Evolutionary conservation across 306 rosid species (phyloP), one percentile per base, ranked within the genome.

Genomic region (Castanospermum australe): DNA sequence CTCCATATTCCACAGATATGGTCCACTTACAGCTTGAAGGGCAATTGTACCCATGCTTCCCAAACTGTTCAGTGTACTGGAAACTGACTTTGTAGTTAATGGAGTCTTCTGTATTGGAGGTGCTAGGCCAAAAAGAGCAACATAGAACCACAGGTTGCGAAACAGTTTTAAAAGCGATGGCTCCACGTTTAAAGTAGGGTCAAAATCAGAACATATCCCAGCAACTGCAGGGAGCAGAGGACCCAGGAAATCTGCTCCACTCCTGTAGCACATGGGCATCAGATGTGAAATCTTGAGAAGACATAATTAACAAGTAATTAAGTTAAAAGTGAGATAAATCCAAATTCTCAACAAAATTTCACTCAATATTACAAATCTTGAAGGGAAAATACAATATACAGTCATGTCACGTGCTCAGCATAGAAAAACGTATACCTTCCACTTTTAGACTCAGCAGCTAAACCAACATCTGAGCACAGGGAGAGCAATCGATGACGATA

Each of bases 141-240:
- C 39, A 83, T 95, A 95, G 87, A 95, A 95, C 99, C 99, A 95
- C 65, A 95, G 85, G 92, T 95, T 95, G 81, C 99, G 94, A 80
- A 93, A 95, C 86, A 93, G 80, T 86, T 95, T 95, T 84, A 95
- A 80, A 87, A 95, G 92, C 73, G 97, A 93, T 66, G 99, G 99
- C 83, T 95, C 99, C 85, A 91, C 89, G 79, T 91, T 89, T 71
- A 79, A 52, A 25, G 96, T 86, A 71, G 98, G 98, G 85, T 92
- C 92, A 87, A 95, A 95, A 88, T 95, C 98, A 36, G 97, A 90
- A 79, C 98, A 95, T 85, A 91, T 89, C 32, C 91, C 98, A 85
- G 99, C 99, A 82, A 95, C 97, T 66, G 98, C 98, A 60, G 97
- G 99, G 73, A 95, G 99, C 77, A 95, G 84, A 47, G 98, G 99